Conservation (phyloP, 2,329 filamentous ascomycete species). For the Curvularia lunata region DNA sequence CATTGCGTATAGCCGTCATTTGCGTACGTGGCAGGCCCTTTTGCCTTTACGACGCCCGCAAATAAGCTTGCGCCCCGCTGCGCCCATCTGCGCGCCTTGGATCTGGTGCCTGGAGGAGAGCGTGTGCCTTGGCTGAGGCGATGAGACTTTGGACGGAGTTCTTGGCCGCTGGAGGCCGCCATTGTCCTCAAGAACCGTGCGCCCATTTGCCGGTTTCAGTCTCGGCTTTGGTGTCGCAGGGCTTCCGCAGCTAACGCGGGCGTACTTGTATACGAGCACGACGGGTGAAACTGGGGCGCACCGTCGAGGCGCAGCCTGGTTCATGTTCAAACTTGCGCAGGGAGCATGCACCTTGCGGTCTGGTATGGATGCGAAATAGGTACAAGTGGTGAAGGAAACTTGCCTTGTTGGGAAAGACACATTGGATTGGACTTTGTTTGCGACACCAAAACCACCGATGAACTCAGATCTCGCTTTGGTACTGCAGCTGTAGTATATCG, state of each 20-base stretch:
- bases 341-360: constrained; percentile 2
- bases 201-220: background rate
- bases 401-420: background rate
- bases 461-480: background rate
- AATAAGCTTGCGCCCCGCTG: background rate
- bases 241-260: background rate
- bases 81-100: background rate
- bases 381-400: background rate
- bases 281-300: constrained; percentile 12
- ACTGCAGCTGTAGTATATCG: background rate
- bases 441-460: background rate
- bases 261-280: background rate
- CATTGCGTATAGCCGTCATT: background rate
- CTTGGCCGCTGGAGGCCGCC: background rate
- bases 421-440: background rate
- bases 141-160: background rate
- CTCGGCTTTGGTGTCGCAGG: constrained; percentile 1
- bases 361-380: too few relatives aligned
- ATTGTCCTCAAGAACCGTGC: background rate
- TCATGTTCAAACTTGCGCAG: constrained; percentile 1
- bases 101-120: background rate
- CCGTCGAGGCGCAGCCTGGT: constrained; percentile 10
- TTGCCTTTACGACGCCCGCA: background rate
- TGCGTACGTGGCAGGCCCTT: background rate
- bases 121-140: background rate